Evolutionary conservation across 2,329 filamentous ascomycete species (phyloP).

Genomic region (Aspergillus viridinutans): DNA sequence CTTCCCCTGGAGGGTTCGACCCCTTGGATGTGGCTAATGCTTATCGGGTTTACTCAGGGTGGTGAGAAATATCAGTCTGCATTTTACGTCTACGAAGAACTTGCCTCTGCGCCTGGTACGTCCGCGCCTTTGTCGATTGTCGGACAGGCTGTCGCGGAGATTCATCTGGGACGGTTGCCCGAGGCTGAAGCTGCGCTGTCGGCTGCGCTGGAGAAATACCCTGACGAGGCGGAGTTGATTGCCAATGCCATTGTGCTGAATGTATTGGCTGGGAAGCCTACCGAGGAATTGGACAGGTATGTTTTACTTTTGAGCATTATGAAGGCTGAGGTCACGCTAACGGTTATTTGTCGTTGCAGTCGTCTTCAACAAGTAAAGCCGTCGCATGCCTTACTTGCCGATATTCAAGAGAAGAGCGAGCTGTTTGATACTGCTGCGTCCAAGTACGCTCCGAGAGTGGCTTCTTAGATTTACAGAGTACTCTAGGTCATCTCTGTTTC

Average conservation of each 20-base stretch:
- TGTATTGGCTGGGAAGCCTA: constrained; percentile 69
- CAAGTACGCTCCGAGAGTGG: constrained; percentile 82
- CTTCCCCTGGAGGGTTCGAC: background rate
- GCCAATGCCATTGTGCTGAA: constrained; percentile 80
- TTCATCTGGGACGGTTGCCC: constrained; percentile 82
- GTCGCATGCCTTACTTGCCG: constrained; percentile 66
- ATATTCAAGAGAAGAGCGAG: constrained; percentile 79
- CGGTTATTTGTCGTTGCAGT: constrained; percentile 14
- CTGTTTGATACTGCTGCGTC: constrained; percentile 79
- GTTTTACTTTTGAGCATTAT: constrained; percentile 22
- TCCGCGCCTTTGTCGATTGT: constrained; percentile 72
- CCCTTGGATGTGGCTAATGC: background rate
- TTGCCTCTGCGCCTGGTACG: constrained; percentile 80
- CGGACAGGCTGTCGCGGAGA: constrained; percentile 83
- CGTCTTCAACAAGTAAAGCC: constrained; percentile 52
- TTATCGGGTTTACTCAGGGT: constrained; percentile 53
- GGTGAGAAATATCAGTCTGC: constrained; percentile 94
- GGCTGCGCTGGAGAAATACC: constrained; percentile 71
- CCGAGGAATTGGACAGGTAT: constrained; percentile 59
- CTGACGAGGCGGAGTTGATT: constrained; percentile 67
- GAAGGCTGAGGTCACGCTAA: constrained; percentile 15
- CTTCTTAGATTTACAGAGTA: constrained; percentile 18
- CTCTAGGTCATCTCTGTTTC: background rate
- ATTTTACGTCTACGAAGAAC: constrained; percentile 96
- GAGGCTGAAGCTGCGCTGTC: constrained; percentile 85